Conservation (phyloP, 257 asterid species). For the Penstemon newberryi region DNA sequence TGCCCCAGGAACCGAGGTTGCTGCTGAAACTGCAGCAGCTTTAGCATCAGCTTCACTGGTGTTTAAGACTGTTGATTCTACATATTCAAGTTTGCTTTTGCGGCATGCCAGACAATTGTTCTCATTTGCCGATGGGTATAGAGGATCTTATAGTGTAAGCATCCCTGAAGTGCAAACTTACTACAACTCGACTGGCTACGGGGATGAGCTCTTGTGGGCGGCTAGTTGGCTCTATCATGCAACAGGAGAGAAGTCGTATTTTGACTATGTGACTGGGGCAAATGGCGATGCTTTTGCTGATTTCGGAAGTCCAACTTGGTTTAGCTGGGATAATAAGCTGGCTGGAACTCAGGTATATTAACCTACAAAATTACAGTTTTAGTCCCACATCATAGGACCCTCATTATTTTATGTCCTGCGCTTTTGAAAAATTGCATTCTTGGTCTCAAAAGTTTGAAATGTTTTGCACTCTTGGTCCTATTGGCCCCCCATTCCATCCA, state of each 20-base stretch:
- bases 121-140: conserved; percentile 61
- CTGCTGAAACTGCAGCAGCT: conserved; percentile 93
- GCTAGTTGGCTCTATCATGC: conserved; percentile 95
- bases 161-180: conserved; percentile 60
- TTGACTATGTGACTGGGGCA: conserved; percentile 60
- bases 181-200: conserved; percentile 86
- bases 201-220: conserved; percentile 98
- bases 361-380: no score
- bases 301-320: conserved; percentile 84
- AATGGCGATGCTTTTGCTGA: conserved; percentile 56
- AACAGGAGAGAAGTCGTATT: conserved; percentile 55
- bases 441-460: no score
- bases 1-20: conserved; percentile 77
- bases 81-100: conserved; percentile 60
- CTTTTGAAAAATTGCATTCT: no score
- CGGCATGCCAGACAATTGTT: conserved; percentile 73
- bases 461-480: no score
- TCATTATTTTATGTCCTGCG: no score
- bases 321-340: conserved; percentile 92
- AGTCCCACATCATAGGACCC: no score
- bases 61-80: conserved; percentile 45
- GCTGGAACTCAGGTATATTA: conserved; percentile 77
- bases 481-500: no score
- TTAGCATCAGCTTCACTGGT: conserved; percentile 83
- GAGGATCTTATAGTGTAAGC: conserved; percentile 62